phyloP scores from a whole-genome alignment of 164 flowering plant genomes.

The Vitis rupestris region DNA sequence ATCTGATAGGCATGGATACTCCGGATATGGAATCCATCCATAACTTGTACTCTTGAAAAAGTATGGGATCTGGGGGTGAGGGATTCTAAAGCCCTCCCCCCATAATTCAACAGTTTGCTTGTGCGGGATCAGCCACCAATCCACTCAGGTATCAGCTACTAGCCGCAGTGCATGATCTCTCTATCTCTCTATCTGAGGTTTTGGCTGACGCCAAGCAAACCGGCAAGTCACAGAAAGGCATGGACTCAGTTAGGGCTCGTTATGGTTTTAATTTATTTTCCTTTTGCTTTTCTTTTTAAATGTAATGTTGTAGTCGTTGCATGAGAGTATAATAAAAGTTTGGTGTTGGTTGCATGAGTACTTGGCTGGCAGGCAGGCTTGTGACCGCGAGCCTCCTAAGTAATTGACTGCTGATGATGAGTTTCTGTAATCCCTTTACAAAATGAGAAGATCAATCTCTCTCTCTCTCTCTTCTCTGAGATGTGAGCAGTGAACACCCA shows the following conservation, averaged over 20 bases:
- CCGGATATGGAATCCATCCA: conserved; percentile 27
- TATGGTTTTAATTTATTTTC: conserved; percentile 5
- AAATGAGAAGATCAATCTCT: no score
- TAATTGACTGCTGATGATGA: no score
- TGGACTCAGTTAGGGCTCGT: conserved; percentile 32
- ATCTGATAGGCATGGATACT: conserved; percentile 18
- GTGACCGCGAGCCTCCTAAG: no score
- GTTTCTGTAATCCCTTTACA: no score
- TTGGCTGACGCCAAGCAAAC: conserved; percentile 35
- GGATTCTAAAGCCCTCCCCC: conserved; percentile 1
- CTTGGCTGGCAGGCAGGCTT: no score
- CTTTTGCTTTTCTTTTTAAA: not conserved
- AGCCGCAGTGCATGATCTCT: not conserved
- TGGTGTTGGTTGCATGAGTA: no score
- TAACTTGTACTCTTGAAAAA: conserved; percentile 28
- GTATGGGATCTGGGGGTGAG: not conserved
- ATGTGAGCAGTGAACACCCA: no score
- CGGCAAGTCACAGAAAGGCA: conserved; percentile 76
- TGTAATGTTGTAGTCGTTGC: no score
- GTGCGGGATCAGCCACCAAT: not conserved
- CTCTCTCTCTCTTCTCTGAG: no score
- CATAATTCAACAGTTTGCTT: conserved; percentile 16
- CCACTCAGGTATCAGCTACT: not conserved
- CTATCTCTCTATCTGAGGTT: conserved; percentile 11
- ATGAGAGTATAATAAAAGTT: no score